Conservation (phyloP, 805 yeast genomes). For the Candida nonsorbophila region DNA sequence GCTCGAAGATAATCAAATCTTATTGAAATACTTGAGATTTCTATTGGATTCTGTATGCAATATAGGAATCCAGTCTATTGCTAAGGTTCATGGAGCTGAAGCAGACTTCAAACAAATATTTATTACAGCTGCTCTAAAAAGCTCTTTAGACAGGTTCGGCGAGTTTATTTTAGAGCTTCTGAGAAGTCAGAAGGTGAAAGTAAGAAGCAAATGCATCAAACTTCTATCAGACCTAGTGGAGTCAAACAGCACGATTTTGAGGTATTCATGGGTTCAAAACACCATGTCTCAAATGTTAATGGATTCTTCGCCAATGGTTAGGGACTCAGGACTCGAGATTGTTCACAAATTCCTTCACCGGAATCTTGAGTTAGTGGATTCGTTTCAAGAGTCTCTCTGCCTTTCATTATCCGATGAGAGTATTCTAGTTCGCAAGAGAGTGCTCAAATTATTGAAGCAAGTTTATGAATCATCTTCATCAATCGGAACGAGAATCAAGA, state of each 20-base stretch:
- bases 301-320: conserved; percentile 65
- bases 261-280: conserved; percentile 44
- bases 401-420: conserved; percentile 55
- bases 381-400: conserved; percentile 46
- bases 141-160: no score
- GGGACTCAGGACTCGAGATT: conserved; percentile 72
- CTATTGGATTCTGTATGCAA: no score
- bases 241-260: conserved; percentile 47
- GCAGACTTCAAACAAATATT: no score
- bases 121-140: no score
- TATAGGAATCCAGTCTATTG: no score
- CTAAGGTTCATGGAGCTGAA: no score
- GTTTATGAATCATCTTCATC: conserved; percentile 41
- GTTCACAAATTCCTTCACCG: conserved; percentile 43
- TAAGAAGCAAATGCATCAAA: conserved; percentile 55
- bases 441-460: conserved; percentile 44
- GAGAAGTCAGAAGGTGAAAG: conserved; percentile 25
- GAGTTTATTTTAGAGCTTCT: conserved; percentile 9
- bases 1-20: no score
- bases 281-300: conserved; percentile 47
- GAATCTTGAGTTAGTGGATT: conserved; percentile 40
- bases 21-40: no score
- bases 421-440: conserved; percentile 57
- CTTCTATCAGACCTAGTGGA: conserved; percentile 52
- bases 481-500: no score